A percentile compares a stretch with the other conserved stretches of the same genome.
phyloP scores from a whole-genome alignment of 352 stramenopile genomes.

The Peronospora belbahrii region DNA sequence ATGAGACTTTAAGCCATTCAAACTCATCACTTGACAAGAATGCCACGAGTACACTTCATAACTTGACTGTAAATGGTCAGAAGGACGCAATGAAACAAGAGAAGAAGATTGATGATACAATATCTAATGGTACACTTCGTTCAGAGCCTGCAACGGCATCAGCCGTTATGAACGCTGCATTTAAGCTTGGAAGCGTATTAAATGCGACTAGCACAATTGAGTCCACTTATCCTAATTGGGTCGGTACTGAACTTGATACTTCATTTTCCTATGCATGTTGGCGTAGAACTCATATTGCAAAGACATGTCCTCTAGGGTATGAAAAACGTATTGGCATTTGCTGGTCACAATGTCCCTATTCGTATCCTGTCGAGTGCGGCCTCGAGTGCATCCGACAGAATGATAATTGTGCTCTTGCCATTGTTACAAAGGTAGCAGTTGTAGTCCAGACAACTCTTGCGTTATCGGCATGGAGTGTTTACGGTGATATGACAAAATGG shows the following conservation, averaged over 20 bases:
- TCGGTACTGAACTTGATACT: constrained; percentile 8
- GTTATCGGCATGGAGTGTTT: constrained; percentile 18
- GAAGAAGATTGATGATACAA: constrained; percentile 1
- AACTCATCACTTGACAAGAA: not conserved
- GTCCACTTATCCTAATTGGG: constrained; percentile 27
- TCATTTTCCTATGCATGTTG: constrained; percentile 23
- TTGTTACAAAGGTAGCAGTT: constrained; percentile 27
- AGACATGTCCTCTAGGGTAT: constrained; percentile 28
- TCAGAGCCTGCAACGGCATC: not conserved
- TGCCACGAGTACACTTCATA: no score
- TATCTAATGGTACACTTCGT: not conserved
- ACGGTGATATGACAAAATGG: constrained; percentile 24
- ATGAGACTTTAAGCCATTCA: not conserved
- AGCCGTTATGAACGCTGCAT: constrained; percentile 7
- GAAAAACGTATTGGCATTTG: constrained; percentile 23
- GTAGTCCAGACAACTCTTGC: constrained; percentile 21
- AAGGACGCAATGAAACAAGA: no score
- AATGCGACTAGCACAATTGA: constrained; percentile 27
- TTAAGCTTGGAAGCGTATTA: constrained; percentile 19
- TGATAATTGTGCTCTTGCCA: constrained; percentile 24
- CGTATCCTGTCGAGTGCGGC: constrained; percentile 37
- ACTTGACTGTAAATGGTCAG: no score
- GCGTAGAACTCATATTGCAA: constrained; percentile 31
- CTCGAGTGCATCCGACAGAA: constrained; percentile 38
- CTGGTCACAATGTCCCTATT: constrained; percentile 35